Base-by-base conservation (phyloP, 139 green algal species). In the Mesostigma viride region DNA sequence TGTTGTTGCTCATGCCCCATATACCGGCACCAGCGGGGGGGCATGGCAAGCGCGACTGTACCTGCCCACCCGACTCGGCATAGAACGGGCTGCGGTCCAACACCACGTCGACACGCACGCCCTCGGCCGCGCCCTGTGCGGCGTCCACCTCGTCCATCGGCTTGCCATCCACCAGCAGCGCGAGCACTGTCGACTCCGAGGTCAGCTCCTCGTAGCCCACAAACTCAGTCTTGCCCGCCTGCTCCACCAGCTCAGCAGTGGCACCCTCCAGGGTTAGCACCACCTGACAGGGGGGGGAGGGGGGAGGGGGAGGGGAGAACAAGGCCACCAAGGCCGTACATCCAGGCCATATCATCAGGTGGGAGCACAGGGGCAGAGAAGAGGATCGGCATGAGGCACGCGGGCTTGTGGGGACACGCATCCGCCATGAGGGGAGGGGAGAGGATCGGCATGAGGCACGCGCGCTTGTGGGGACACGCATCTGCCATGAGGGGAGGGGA, bases 51-150 rank as follows among this genome's bases (percentile, higher is more conserved):
- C n/a, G n/a, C n/a, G n/a, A n/a, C n/a, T n/a, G n/a, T n/a, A 74
- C 48, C 77, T 95, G 87, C 33, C 88, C 88, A 32, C 88, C 88
- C 4, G 77, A 85, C 81, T 95, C 89, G 24, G 85, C 89, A 67
- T 95, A 95, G 53, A 95, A 95, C 11, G 89, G 86, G 1, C 86
- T 92, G 35, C 32, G 24, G 60, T 90, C 82, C 35, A 95, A 73
- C 44, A 95, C 65, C 57, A 95, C 75, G 80, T 86, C 73, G 1
- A 74, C 56, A 34, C 17, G 44, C n/a, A 79, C 51, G 22, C 71
- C 76, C 51, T 36, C 72, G 3, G 24, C 35, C 47, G 58, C 66
- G 1, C 3, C 32, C 11, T 65, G 63, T 28, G 85, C 70, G 8
- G 89, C 79, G 0, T 48, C 61, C 20, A 76, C 35, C 1, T 83